Evolutionary conservation across 306 rosid species (phyloP).

Genomic region (Boehmeria nivea): DNA sequence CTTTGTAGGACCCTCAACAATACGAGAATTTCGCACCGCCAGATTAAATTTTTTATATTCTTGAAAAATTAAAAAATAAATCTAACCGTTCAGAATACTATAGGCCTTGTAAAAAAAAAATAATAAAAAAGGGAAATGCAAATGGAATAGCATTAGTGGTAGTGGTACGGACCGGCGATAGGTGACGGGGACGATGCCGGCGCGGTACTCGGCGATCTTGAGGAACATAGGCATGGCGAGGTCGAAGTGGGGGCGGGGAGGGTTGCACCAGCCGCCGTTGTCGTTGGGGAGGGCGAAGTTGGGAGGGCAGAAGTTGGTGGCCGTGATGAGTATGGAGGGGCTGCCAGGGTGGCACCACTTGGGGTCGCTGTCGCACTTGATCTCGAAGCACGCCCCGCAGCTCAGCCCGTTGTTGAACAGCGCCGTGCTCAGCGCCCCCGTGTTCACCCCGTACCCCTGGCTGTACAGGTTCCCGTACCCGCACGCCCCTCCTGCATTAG

Average conservation of each 20-base stretch:
- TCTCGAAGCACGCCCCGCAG: slow-evolving; percentile 89
- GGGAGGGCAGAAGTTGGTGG: slow-evolving; percentile 94
- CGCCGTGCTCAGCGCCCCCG: slow-evolving; percentile 91
- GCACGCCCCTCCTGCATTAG: slow-evolving; percentile 71
- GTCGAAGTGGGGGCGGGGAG: slow-evolving; percentile 89
- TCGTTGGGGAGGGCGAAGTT: slow-evolving; percentile 79
- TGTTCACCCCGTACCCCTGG: slow-evolving; percentile 92
- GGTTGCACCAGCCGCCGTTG: slow-evolving; percentile 98
- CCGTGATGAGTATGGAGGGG: slow-evolving; percentile 82
- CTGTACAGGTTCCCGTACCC: slow-evolving; percentile 94
- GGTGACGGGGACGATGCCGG: slow-evolving; percentile 90
- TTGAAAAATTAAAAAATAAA: no score
- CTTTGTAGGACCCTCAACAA: no score
- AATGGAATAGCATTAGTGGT: no score
- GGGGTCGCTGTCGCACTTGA: slow-evolving; percentile 73
- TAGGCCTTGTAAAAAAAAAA: neutral
- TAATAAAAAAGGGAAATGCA: neutral
- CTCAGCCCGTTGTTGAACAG: slow-evolving; percentile 81
- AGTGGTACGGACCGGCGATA: slow-evolving; percentile 69
- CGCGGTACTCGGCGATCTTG: slow-evolving; percentile 89
- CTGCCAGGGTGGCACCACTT: slow-evolving; percentile 81
- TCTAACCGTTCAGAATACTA: no score
- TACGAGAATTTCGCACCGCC: no score
- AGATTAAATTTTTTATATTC: no score
- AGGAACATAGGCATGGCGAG: slow-evolving; percentile 99